Evolutionary conservation across 1,284 basidiomycete genomes (phyloP), one percentile per base, ranked within the genome.

Genomic region (Austropuccinia psidii): DNA sequence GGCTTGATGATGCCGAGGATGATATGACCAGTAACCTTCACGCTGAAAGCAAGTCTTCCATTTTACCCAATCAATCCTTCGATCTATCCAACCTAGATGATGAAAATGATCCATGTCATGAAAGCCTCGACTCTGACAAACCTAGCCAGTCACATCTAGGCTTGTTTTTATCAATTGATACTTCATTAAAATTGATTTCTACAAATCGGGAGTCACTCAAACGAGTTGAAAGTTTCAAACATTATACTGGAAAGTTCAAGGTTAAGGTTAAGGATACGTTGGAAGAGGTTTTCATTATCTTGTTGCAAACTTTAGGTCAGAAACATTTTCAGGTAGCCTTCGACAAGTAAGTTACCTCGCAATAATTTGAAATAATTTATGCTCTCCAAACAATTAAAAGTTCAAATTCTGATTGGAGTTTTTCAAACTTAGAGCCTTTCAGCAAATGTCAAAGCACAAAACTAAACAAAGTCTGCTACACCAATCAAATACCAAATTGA

Each of bases 161-260:
- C 76, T 84, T 95, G 2, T 84, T 97, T 0, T 87, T 98, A 2
- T 96, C 92, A 1, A 86, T 98, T 4, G 93, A 98, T 78, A 87
- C 89, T 1, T 92, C 93, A 0, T 84, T 98, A 0, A 90, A 95
- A 78, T 85, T 98, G 35, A 95, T 98, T 73, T 93, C 98, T 76
- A 88, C 90, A 0, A 88, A 93, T 77, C 88, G 94, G 64, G 93
- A 97, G 75, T 86, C 89, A 0, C 84, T 96, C 60, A 97, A 97
- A 81, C 87, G 95, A 9, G 88, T 92, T 2, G 93, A 98, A 80
- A 93, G 89, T 1, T 98, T 96, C 80, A 83, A 85, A 0, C 86
- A 85, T 6, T 98, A 95, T 79, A 91, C 92, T 0, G 90, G 90
- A 0, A 85, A 87, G 75, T 90, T 89, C 75, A 90, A 91, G 0